Percentiles rank a stretch among this genome's conserved stretches.
Conservation (phyloP, 768 basidiomycete species). For the Gloeostereum incarnatum region DNA sequence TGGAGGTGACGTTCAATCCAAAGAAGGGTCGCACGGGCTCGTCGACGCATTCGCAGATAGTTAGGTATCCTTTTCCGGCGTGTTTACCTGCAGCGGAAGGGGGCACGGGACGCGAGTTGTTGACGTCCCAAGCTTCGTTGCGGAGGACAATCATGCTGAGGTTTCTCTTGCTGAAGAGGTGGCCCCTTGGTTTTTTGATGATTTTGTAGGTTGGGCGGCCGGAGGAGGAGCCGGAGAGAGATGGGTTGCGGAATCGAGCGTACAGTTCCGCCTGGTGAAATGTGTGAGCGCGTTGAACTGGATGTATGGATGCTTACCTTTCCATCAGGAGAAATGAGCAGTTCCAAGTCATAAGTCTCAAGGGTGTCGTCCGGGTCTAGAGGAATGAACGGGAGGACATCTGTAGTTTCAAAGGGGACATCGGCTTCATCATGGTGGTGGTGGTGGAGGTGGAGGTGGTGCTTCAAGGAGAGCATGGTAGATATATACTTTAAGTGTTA, state of each 20-base stretch:
- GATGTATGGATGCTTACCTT: slow-evolving; percentile 8
- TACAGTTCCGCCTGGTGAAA: slow-evolving; percentile 7
- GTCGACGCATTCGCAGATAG: slow-evolving; percentile 9
- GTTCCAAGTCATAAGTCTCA: slow-evolving; percentile 15
- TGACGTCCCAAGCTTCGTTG: slow-evolving; percentile 11
- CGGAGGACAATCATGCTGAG: slow-evolving; percentile 10
- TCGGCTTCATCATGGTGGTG: no score
- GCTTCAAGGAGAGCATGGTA: no score
- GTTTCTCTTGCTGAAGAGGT: slow-evolving; percentile 15
- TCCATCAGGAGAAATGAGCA: slow-evolving; percentile 5
- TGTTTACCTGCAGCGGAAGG: no score
- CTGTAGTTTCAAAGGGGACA: no score
- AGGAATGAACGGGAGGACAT: no score
- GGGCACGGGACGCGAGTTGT: slow-evolving; percentile 1
- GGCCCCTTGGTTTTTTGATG: slow-evolving; percentile 9
- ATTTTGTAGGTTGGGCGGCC: slow-evolving; percentile 14
- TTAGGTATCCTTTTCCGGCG: slow-evolving; percentile 8
- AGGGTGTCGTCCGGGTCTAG: slow-evolving; percentile 9
- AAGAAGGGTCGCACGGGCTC: slow-evolving; percentile 6
- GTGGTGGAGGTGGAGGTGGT: no score
- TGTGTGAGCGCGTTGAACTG: neutral
- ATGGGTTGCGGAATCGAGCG: slow-evolving; percentile 10
- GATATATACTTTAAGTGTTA: no score
- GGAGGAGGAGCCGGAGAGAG: slow-evolving; percentile 6
- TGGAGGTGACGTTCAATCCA: slow-evolving; percentile 9